A percentile compares a stretch with the other conserved stretches of the same genome.
Conservation (phyloP, 2,329 filamentous ascomycete species). For the Pyrenophora graminea region DNA sequence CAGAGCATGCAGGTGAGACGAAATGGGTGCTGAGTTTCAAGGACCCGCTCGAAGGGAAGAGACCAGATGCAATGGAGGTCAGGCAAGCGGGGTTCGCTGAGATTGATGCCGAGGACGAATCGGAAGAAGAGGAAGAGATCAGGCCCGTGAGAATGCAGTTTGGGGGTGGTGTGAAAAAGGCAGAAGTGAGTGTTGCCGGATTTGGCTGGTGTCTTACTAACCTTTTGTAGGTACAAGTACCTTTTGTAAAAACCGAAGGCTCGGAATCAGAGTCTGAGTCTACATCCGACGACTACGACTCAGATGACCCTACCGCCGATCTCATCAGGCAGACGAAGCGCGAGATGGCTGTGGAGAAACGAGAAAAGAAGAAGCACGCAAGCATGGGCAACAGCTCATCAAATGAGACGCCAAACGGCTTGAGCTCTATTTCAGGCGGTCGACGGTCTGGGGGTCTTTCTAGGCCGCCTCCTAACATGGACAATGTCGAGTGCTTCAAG, state of each 20-base stretch:
- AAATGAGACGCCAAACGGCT: slow-evolving; percentile 59
- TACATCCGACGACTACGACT: slow-evolving; percentile 48
- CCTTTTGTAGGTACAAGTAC: slow-evolving; percentile 25
- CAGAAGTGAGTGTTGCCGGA: slow-evolving; percentile 3
- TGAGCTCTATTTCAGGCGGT: slow-evolving; percentile 64
- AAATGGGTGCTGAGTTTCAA: slow-evolving; percentile 73
- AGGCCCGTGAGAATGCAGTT: slow-evolving; percentile 53
- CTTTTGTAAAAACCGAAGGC: slow-evolving; percentile 24
- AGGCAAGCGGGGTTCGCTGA: slow-evolving; percentile 65
- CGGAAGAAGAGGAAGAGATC: slow-evolving; percentile 40
- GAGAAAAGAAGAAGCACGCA: slow-evolving; percentile 52
- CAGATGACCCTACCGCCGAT: slow-evolving; percentile 49
- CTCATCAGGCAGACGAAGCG: slow-evolving; percentile 53
- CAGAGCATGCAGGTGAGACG: slow-evolving; percentile 68
- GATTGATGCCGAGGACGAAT: slow-evolving; percentile 50
- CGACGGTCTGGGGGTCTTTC: slow-evolving; percentile 24
- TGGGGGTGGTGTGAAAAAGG: slow-evolving; percentile 53
- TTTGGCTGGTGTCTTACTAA: slow-evolving; percentile 13
- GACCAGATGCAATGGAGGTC: slow-evolving; percentile 52
- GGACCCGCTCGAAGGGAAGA: slow-evolving; percentile 47
- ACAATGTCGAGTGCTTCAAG: slow-evolving; percentile 59
- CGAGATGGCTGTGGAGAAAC: slow-evolving; percentile 50
- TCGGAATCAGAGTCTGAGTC: slow-evolving; percentile 32
- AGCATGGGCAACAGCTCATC: slow-evolving; percentile 54
- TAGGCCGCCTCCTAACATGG: slow-evolving; percentile 27